Percentiles rank a stretch among this genome's conserved stretches.
These are phyloP conservation scores for Cymbopogon flexuosus DNA, from an alignment of 202 grass and related monocot species.

Conservation along the genomic window DNA sequence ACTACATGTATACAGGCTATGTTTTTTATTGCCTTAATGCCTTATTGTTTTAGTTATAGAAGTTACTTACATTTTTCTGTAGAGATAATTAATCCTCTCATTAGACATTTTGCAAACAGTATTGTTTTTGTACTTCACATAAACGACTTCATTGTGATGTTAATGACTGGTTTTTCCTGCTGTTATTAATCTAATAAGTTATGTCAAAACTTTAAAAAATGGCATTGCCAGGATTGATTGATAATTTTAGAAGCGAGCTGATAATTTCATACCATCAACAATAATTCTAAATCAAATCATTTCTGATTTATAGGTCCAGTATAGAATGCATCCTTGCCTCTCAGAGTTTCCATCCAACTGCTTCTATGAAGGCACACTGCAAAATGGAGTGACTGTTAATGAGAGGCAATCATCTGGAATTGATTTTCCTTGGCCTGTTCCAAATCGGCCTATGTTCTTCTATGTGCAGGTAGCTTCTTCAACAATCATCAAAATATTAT, in stretches of 20 bases:
- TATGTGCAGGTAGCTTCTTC: conserved; percentile 78
- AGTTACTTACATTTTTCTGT: neutral
- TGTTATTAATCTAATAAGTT: neutral
- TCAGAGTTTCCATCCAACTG: conserved; percentile 98
- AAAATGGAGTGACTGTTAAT: conserved; percentile 98
- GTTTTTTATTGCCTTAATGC: neutral
- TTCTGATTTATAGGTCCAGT: conserved; percentile 76
- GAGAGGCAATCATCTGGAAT: conserved; percentile 87
- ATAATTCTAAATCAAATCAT: neutral
- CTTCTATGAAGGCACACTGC: conserved; percentile 97
- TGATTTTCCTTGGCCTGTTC: conserved; percentile 99
- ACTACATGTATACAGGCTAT: neutral
- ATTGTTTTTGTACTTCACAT: neutral
- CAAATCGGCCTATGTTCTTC: conserved; percentile 98
- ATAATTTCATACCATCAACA: neutral
- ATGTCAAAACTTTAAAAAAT: conserved; percentile 7
- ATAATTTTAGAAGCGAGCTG: neutral
- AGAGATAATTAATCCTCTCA: neutral
- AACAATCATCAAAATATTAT: neutral
- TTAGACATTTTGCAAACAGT: neutral
- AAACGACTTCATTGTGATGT: neutral
- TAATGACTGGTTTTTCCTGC: neutral
- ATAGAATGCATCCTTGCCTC: conserved; percentile 97
- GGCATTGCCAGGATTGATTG: neutral
- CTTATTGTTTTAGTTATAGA: neutral